phyloP scores from a whole-genome alignment of 257 asterid genomes.

The Nicotiana undulata region DNA sequence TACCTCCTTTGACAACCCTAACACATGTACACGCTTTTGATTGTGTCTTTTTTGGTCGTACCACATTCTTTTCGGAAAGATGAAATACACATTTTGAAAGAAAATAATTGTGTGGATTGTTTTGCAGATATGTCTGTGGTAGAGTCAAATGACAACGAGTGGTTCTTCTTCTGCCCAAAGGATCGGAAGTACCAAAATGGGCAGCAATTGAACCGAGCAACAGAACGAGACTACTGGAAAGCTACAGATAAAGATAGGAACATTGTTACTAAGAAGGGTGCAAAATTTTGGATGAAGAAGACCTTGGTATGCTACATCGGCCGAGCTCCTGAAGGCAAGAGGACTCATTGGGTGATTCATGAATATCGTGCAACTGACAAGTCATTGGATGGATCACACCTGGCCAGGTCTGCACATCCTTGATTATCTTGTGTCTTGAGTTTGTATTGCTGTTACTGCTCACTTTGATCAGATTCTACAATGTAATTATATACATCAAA shows the following conservation, averaged over 20 bases:
- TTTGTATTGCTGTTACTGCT: background rate
- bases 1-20: background rate
- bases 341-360: slow-evolving; percentile 93
- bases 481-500: background rate
- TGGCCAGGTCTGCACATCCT: slow-evolving; percentile 64
- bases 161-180: slow-evolving; percentile 99
- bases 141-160: slow-evolving; percentile 73
- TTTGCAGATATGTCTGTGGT: slow-evolving; percentile 75
- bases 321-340: slow-evolving; percentile 95
- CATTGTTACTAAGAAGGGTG: slow-evolving; percentile 60
- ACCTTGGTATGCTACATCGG: slow-evolving; percentile 82
- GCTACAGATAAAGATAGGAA: slow-evolving; percentile 94
- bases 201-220: slow-evolving; percentile 83
- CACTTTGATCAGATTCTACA: background rate
- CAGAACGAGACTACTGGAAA: slow-evolving; percentile 88
- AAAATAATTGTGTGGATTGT: background rate
- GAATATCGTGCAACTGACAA: slow-evolving; percentile 90
- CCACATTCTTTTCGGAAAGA: background rate
- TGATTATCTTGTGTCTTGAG: background rate
- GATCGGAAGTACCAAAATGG: slow-evolving; percentile 96
- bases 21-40: background rate
- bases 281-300: slow-evolving; percentile 86
- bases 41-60: background rate
- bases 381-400: slow-evolving; percentile 86
- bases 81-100: background rate